These are phyloP conservation scores for Petunia axillaris DNA, from an alignment of 257 asterid genomes.

Conservation along the genomic window DNA sequence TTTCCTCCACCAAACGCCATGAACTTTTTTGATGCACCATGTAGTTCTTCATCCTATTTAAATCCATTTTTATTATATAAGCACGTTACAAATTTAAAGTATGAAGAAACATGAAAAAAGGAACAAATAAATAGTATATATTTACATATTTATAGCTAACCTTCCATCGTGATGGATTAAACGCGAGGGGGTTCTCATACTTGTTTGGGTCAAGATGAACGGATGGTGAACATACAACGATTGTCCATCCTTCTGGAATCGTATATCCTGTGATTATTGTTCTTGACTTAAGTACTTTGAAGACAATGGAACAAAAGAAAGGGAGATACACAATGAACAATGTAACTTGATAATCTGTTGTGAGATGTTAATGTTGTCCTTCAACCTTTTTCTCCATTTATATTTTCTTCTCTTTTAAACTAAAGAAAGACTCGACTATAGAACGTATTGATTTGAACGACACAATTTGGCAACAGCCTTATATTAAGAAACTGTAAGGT, in stretches of 20 bases:
- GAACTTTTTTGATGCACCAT: conserved; percentile 31
- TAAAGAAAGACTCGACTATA: background rate
- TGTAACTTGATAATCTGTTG: background rate
- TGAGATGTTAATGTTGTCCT: too few species aligned
- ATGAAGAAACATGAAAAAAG: background rate
- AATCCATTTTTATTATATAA: background rate
- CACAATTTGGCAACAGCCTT: background rate
- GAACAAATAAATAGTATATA: background rate
- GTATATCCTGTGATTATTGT: conserved; percentile 35
- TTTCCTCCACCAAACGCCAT: conserved; percentile 46
- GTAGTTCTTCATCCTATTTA: conserved; percentile 26
- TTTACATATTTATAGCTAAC: conserved; percentile 17
- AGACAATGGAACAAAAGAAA: background rate
- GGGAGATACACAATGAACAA: background rate
- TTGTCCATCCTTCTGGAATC: conserved; percentile 46
- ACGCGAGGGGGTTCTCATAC: conserved; percentile 37
- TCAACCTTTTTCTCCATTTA: too few species aligned
- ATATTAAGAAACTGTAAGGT: too few species aligned
- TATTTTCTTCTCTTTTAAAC: too few species aligned
- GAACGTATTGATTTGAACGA: background rate
- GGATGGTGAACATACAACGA: conserved; percentile 32
- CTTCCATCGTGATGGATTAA: conserved; percentile 48
- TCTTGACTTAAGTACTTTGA: background rate
- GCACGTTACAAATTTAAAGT: background rate
- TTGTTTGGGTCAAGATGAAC: conserved; percentile 38